Evolutionary conservation across 1,284 basidiomycete species (phyloP), one percentile per base, ranked within the genome.

Genomic region (Melampsora americana): DNA sequence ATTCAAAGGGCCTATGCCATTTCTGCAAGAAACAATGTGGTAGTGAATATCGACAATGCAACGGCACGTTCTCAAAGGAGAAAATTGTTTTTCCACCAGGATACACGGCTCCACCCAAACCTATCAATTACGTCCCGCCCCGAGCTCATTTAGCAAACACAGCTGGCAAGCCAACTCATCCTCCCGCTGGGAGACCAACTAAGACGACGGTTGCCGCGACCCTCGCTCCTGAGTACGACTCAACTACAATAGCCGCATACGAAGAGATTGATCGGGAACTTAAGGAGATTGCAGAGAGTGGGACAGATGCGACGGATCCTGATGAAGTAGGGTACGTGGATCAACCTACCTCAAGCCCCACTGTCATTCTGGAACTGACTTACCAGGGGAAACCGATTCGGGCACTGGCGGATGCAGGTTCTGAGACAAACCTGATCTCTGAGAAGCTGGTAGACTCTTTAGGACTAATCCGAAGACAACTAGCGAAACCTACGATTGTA

Each of bases 1-100:
- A 67, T 18, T 67, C 44, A 7, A 28, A 67, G 28, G 65, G 65
- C 3, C 5, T 14, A 5, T 67, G 65, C 39, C 65, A 67, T 23
- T 44, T 9, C 9, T 67, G 65, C 65, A 67, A 67, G 20, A 39
- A 39, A 20, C 46, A 48, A 11, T 48, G 46, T 48, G 46, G 46
- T 20, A 48, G 20, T 11, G 46, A 11, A 48, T 11, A 48, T 48
- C 11, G 46, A 11, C 11, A 48, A 48, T 48, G 46, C 46, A n/a
- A n/a, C n/a, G n/a, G n/a, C n/a, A n/a, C n/a, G n/a, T n/a, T n/a
- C n/a, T n/a, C n/a, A n/a, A n/a, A 20, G 20, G 46, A 48, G 11
- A 48, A 48, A 48, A 48, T 48, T 48, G 20, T 48, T 20, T 48
- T 48, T 20, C 46, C 20, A 20, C 46, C 46, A 11, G 46, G 46